Conservation (phyloP, 2,329 filamentous ascomycete species). For the Lachnellula arida region DNA sequence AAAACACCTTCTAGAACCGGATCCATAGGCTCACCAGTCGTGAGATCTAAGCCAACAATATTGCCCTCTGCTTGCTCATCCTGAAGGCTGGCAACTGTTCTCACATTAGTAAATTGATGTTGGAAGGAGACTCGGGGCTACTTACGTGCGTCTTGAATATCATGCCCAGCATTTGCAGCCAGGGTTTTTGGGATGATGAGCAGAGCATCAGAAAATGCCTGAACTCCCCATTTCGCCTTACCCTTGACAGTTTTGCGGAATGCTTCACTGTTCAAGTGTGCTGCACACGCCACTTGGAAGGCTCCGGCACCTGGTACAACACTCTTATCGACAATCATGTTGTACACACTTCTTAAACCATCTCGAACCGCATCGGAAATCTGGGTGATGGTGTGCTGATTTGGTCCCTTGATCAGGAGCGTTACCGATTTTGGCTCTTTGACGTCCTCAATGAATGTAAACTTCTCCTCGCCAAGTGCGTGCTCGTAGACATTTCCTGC, state of each 20-base stretch:
- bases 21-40: constrained; percentile 90
- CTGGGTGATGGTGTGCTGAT: constrained; percentile 92
- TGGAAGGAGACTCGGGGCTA: constrained; percentile 28
- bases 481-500: constrained; percentile 96
- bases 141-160: constrained; percentile 92
- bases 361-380: constrained; percentile 96
- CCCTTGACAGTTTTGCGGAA: constrained; percentile 92
- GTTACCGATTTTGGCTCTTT: constrained; percentile 99
- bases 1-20: constrained; percentile 88
- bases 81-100: constrained; percentile 73
- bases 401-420: constrained; percentile 95
- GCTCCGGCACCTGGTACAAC: constrained; percentile 93
- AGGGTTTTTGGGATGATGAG: constrained; percentile 96
- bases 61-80: constrained; percentile 83
- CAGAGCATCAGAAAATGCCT: constrained; percentile 90
- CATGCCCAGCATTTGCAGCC: constrained; percentile 91
- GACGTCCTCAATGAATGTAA: constrained; percentile 96
- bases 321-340: constrained; percentile 97
- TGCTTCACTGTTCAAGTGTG: constrained; percentile 78
- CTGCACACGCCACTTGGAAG: constrained; percentile 90
- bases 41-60: constrained; percentile 78
- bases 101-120: constrained; percentile 17
- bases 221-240: constrained; percentile 94
- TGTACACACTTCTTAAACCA: constrained; percentile 93
- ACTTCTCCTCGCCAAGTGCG: constrained; percentile 97